Evolutionary conservation across 352 stramenopile species (phyloP), one percentile per base, ranked within the genome.

Genomic region (Pythium scleroteichum): DNA sequence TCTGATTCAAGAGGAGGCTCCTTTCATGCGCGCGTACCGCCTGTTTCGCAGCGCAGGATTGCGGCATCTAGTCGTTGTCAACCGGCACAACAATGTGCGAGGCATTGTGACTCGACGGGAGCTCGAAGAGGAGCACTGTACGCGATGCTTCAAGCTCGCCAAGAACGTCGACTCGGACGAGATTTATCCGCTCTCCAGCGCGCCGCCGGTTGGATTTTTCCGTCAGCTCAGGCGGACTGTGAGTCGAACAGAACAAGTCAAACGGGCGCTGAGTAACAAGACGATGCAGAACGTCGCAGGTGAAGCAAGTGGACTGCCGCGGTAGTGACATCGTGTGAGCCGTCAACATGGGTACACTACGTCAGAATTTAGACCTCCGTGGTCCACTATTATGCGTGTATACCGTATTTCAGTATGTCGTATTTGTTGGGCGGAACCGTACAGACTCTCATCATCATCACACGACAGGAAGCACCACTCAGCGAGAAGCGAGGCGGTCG

Each of bases 11-110:
- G 92, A 98, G 62, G 96, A 96, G 53, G 91, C 93, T 2, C 97
- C 94, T 4, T 97, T 99, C 46, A 83, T 97, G 57, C 82, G 97
- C 16, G 97, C 97, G 6, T 99, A 99, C 67, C 84, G 94, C 16
- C 79, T 99, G 22, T 99, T 99, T 69, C 94, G 97, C 22, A 99
- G 94, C 17, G 80, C 98, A 10, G 97, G 97, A 23, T 72, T 99
- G 48, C 92, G 97, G 17, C 97, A 99, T 68, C 78, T 99, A 1
- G 68, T 95, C 1, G 89, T 98, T 7, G 88, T 98, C 26, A 97
- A 98, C 65, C 86, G 88, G 32, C 80, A 91, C 54, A 97, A 97
- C 57, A 93, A 97, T 39, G 88, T 98, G 14, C 81, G 87, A 6
- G 89, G 89, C 10, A 95, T 97, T 49, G 79, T 97, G 54, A 96